A percentile compares a stretch with the other conserved stretches of the same genome.
Conservation (phyloP, 2,329 filamentous ascomycete genomes). For the Pseudocercospora crystallina region DNA sequence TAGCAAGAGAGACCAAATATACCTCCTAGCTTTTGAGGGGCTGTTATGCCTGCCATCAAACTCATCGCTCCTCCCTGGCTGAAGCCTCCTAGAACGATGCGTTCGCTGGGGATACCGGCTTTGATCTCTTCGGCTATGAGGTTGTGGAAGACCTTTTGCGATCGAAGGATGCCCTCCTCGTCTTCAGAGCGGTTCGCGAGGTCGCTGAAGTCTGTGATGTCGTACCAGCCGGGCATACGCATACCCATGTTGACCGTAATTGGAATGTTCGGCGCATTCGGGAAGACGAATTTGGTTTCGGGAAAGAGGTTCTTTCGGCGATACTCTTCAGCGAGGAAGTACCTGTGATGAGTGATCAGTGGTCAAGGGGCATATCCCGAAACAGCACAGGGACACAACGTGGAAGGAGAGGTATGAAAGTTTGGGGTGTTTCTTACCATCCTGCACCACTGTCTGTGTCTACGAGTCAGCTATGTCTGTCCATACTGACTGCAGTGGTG, state of each 20-base stretch:
- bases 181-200: slow-evolving; percentile 57
- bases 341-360: slow-evolving; percentile 44
- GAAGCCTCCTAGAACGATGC: slow-evolving; percentile 84
- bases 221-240: slow-evolving; percentile 85
- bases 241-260: slow-evolving; percentile 64
- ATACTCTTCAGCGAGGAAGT: slow-evolving; percentile 83
- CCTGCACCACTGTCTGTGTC: slow-evolving; percentile 56
- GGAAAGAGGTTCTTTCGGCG: slow-evolving; percentile 72
- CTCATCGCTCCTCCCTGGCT: slow-evolving; percentile 86
- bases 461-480: slow-evolving; percentile 8
- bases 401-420: too few relatives aligned
- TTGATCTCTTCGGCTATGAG: slow-evolving; percentile 80
- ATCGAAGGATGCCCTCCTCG: slow-evolving; percentile 70
- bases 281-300: slow-evolving; percentile 91
- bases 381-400: too few relatives aligned
- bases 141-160: slow-evolving; percentile 71
- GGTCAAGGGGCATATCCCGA: too few relatives aligned
- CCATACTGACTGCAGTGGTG: too few relatives aligned
- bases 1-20: slow-evolving; percentile 85
- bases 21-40: slow-evolving; percentile 73
- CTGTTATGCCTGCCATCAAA: slow-evolving; percentile 75
- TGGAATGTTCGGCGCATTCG: slow-evolving; percentile 68
- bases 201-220: slow-evolving; percentile 59
- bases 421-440: slow-evolving; percentile 63
- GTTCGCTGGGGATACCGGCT: slow-evolving; percentile 74